Evolutionary conservation across 1,139 yeast genomes (phyloP), one percentile per base, ranked within the genome.

Genomic region (Pneumocystis jirovecii): DNA sequence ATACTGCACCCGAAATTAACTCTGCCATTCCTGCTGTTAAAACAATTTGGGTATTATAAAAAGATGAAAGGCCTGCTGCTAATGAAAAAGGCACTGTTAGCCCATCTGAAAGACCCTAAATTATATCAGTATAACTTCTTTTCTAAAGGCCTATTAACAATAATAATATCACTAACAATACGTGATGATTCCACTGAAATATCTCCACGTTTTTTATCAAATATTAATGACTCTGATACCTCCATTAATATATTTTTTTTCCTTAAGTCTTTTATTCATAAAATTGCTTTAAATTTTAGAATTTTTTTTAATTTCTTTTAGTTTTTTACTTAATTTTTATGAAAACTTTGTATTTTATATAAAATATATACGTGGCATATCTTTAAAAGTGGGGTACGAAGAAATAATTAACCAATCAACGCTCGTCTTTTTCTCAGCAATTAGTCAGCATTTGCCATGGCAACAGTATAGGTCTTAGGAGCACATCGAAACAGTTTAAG

Each of bases 21-120:
- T 87, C 95, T 12, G 95, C 95, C 81, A 87, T 80, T 62, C 95
- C 95, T 77, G 93, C 95, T 50, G 93, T 86, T 66, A 87, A 86
- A 63, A 87, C 95, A 69, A 87, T 81, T 73, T 81, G 83, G 31
- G 89, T 78, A 73, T 85, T 83, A 50, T 95, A 95, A 69, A 87
- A 80, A 4, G 88, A 83, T 0, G 89, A 83, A 69, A 87, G 80
- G 62, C 95, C 95, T 0, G 95, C 95, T 2, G 93, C 87, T 70
- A 87, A 80, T 7, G 95, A 95, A 79, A 87, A 87, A 19, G 95
- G 95, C 34, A 87, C 95, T 0, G 95, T 87, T 70, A 87, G 81
- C 3, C 95, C 95, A 73, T 87, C 95, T 19, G 89, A 83, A 63
- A 87, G 81, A 1, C 95, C 95, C 71, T 87, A 87, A 70, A 87